Base-by-base conservation (phyloP, 768 basidiomycete genomes). In the Mrakia hoshinonis region DNA sequence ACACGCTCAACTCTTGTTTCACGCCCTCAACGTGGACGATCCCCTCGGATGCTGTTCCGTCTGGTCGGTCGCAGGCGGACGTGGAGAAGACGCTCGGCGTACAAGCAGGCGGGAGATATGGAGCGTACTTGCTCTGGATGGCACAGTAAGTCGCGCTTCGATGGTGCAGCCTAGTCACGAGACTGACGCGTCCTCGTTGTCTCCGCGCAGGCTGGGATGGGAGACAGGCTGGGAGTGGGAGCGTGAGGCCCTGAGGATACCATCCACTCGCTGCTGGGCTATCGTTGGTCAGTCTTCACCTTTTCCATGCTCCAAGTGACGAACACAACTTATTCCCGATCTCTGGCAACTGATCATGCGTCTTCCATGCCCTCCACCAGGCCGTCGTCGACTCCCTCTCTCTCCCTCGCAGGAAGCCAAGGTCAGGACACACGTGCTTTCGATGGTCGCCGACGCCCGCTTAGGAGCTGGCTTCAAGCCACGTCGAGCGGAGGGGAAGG, bases 261-360 rank as follows among this genome's bases (percentile, higher is more conserved):
- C 94, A 1, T 92, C 90, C 78, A 96, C 95, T 49, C 85, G 92
- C 71, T 92, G 92, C 77, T 96, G 93, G 92, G 90, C 89, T 0
- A 84, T 96, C 64, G 80, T 95, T 38, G 93, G 94, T 92, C 68
- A 26, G 86, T 83, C 10, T 18, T 13, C 51, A 26, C 51, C 20
- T 67, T 29, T 73, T 65, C 47, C 24, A 20, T 54, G 4, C 3
- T 15, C 10, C 9, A 46, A 47, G n/a, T 34, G 43, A 4, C 46
- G n/a, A 74, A 70, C 9, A 47, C 12, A 13, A 63, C 65, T 38
- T 22, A 46, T 69, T 68, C 55, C 26, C 55, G 60, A 66, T 46
- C 69, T 79, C 78, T 78, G 73, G 75, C n/a, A n/a, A n/a, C 34
- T 15, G 13, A 3, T 11, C 39, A 12, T 43, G 0, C 26, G 26